Evolutionary conservation across 768 basidiomycete genomes (phyloP), one percentile per base, ranked within the genome.

Genomic region (Suillus weaverae): DNA sequence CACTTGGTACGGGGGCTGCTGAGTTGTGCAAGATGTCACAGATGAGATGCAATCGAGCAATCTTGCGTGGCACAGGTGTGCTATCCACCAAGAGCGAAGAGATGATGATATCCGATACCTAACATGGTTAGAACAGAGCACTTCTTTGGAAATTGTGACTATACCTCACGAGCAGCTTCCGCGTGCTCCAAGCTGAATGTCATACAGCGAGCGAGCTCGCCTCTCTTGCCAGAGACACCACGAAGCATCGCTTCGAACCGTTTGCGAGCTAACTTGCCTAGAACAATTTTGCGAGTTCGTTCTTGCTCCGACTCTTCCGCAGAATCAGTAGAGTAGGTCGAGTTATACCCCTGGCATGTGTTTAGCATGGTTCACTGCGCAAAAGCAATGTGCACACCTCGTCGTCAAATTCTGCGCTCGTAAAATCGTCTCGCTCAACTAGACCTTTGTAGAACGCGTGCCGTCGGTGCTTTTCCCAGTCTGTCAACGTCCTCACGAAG

Each of bases 1-100:
- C 97, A 76, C 94, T 96, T 0, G 95, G 95, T 16, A 98, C 85
- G 3, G 95, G 81, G 3, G 94, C 94, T 39, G 94, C 94, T 26
- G 96, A 97, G 75, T 99, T 99, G 77, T 98, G 96, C 51, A 99
- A 83, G 68, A 99, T 98, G 74, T 99, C 97, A 73, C 96, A 98
- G 62, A 99, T 94, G 64, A 99, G 84, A 79, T 98, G 90, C 33
- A 99, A 84, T 32, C 97, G 89, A 32, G 97, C 94, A 62, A 99
- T 87, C 77, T 99, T 99, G 70, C 96, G 89, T 62, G 97, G 97
- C n/a, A 99, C 94, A 1, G 97, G 89, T 1, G 97, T 99, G n/a
- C 87, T 82, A 68, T 95, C 94, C 22, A 99, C 89, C 32, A 92
- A 82, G 10, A 99, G 79, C 6, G 97, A 98, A 18, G 91, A 83